Conservation (phyloP, 192 early-diverging fungal genomes). For the Pecoramyces ruminantium region DNA sequence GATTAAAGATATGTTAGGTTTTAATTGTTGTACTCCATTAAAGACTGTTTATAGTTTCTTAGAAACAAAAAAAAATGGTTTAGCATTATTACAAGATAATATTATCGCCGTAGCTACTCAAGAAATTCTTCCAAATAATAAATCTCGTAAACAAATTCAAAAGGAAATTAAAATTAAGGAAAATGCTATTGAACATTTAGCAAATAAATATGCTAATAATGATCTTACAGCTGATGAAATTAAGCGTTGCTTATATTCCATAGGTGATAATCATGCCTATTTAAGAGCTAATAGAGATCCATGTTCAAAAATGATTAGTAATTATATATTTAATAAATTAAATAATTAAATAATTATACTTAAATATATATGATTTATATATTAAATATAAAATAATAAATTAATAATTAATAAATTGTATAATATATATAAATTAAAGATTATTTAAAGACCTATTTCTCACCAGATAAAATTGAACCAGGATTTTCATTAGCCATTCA, state of each 20-base stretch:
- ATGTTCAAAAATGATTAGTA: slow-evolving; percentile 72
- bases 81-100: slow-evolving; percentile 62
- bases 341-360: too few species aligned
- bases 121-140: slow-evolving; percentile 28
- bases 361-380: too few species aligned
- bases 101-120: slow-evolving; percentile 48
- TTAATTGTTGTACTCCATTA: slow-evolving; percentile 66
- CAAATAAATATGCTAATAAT: slow-evolving; percentile 51
- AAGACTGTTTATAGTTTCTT: slow-evolving; percentile 76
- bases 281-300: slow-evolving; percentile 79
- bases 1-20: slow-evolving; percentile 59
- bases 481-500: slow-evolving; percentile 66
- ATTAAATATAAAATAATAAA: too few species aligned
- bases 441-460: slow-evolving; percentile 58
- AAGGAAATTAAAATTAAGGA: slow-evolving; percentile 81
- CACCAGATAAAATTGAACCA: slow-evolving; percentile 36
- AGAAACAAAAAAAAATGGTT: slow-evolving; percentile 35
- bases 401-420: too few species aligned
- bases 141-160: slow-evolving; percentile 32
- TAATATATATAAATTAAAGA: too few species aligned
- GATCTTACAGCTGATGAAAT: slow-evolving; percentile 47
- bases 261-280: slow-evolving; percentile 95
- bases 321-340: not conserved
- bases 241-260: slow-evolving; percentile 76
- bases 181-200: slow-evolving; percentile 70